Evolutionary conservation across 352 stramenopile genomes (phyloP).

Genomic region (Hyaloperonospora brassicae): DNA sequence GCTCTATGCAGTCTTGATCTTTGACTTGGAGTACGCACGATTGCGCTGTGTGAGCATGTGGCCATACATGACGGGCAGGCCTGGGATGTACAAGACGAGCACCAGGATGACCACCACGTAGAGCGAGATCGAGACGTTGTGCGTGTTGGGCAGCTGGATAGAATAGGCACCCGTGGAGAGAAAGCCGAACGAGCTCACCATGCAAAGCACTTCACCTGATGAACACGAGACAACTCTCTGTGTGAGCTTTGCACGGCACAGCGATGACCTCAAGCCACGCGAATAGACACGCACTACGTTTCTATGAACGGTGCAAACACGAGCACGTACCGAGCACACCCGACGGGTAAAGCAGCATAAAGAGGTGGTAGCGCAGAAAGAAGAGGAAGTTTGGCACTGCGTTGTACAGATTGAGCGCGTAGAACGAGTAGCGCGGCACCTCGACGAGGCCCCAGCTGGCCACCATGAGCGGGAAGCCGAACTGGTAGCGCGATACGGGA

Average conservation of each 20-base stretch:
- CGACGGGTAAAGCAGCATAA: constrained; percentile 97
- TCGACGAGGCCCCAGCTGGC: constrained; percentile 83
- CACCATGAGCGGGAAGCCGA: constrained; percentile 84
- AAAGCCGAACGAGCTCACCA: constrained; percentile 57
- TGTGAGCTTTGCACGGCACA: constrained; percentile 11
- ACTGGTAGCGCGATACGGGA: constrained; percentile 66
- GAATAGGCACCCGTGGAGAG: constrained; percentile 55
- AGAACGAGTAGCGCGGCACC: constrained; percentile 97
- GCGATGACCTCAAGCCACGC: neutral
- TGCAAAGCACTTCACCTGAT: constrained; percentile 63
- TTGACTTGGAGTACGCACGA: constrained; percentile 73
- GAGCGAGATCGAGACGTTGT: constrained; percentile 71
- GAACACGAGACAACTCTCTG: neutral
- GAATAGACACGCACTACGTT: no score
- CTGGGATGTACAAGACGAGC: constrained; percentile 67
- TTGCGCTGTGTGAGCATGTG: constrained; percentile 84
- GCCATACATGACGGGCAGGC: constrained; percentile 75
- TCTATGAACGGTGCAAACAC: no score
- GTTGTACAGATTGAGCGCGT: constrained; percentile 91
- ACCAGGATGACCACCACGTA: constrained; percentile 64
- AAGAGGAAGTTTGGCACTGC: constrained; percentile 93
- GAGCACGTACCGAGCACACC: constrained; percentile 87
- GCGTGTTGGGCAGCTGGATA: constrained; percentile 65
- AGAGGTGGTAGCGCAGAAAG: constrained; percentile 97
- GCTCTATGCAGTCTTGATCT: constrained; percentile 57